Evolutionary conservation across 2,329 filamentous ascomycete genomes (phyloP), one percentile per base, ranked within the genome.

Genomic region (Plenodomus tracheiphilus): DNA sequence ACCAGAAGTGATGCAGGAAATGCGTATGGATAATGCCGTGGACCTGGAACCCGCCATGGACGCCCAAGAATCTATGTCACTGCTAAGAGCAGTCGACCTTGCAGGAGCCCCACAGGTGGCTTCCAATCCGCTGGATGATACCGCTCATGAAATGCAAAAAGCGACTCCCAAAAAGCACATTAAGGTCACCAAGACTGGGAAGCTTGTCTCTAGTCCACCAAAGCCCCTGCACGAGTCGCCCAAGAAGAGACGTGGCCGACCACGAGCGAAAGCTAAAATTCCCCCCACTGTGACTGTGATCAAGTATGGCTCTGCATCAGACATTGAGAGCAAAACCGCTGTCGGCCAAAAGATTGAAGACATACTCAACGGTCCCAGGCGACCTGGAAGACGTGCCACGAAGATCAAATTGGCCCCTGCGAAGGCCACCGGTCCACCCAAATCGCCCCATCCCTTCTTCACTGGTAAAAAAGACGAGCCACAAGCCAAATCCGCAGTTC

Each of bases 391-490:
- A 17, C 53, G 47, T 15, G 55, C 47, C 50, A 59, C 54, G 30
- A 67, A 55, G 11, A 47, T 44, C 39, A 52, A 59, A 42, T 58
- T 65, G 46, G 22, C 42, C 34, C 39, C 62, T 19, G 35, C 50
- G 30, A 73, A 71, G 53, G 64, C 69, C 53, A 44, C 61, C 42
- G 59, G 61, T 13, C 60, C 71, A 37, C 58, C 68, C 6, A 85
- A 81, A 59, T 58, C 75, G 1, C 81, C 82, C 0, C 85, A 91
- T 70, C 87, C 88, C 0, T 89, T 91, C 64, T 91, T 91, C 62
- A 65, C 79, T 15, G 82, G 81, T 5, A 88, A 85, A 58, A 63
- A 61, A 42, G 53, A 63, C 19, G 57, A 61, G 6, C 39, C 39
- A 30, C 20, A 64, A 57, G 39, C 54, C 9, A 60, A 59, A 28